Percentiles rank a stretch among this genome's conserved stretches.
phyloP scores from a whole-genome alignment of 1,284 basidiomycete species.

The Melampsora larici-populina region DNA sequence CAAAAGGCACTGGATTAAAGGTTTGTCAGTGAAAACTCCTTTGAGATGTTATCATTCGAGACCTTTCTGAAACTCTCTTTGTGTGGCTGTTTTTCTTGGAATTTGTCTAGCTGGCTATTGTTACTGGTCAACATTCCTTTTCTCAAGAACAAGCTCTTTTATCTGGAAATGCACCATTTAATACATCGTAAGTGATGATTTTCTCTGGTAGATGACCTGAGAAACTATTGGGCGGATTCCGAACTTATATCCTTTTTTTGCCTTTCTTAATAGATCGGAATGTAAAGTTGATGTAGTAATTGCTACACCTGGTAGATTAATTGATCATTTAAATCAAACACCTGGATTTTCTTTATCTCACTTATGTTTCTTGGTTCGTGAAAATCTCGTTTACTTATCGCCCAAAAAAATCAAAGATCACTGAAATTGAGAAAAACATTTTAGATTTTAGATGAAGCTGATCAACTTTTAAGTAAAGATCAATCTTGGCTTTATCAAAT shows the following conservation, averaged over 20 bases:
- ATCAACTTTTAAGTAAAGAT: constrained; percentile 86
- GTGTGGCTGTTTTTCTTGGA: background rate
- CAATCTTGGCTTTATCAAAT: constrained; percentile 89
- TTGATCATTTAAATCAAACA: constrained; percentile 85
- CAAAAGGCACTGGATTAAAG: constrained; percentile 80
- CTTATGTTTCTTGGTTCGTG: constrained; percentile 76
- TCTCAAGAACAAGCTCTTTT: constrained; percentile 49
- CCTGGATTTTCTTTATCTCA: constrained; percentile 88
- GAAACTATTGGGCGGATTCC: background rate
- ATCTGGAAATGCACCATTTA: background rate
- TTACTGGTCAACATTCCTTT: constrained; percentile 52
- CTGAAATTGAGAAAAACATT: no score
- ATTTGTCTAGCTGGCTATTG: constrained; percentile 34
- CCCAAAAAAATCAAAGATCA: background rate
- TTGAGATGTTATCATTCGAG: background rate
- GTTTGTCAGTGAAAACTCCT: constrained; percentile 57
- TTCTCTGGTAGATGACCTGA: background rate
- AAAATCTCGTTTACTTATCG: background rate
- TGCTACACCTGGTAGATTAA: constrained; percentile 89
- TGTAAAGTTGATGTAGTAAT: constrained; percentile 88
- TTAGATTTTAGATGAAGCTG: constrained; percentile 95
- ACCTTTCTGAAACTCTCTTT: background rate
- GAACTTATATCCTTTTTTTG: constrained; percentile 46
- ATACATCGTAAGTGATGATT: background rate
- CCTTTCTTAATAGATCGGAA: constrained; percentile 57